Evolutionary conservation across 2,329 filamentous ascomycete genomes (phyloP).

Genomic region (Aspergillus neotritici): DNA sequence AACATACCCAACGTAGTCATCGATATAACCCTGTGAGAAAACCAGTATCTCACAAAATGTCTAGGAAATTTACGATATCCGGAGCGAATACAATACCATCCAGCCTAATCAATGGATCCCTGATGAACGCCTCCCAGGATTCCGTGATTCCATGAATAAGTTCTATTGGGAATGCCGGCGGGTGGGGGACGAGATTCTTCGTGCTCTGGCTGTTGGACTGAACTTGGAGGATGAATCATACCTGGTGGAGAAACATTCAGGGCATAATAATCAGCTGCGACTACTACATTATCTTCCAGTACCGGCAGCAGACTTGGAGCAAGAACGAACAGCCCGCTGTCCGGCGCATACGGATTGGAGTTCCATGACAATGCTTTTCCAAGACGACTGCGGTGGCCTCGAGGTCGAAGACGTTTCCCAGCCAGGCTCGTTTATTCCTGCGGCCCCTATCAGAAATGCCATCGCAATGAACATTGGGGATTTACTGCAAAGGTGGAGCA

Average conservation of each 20-base stretch:
- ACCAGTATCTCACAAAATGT: neutral
- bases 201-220: conserved; percentile 44
- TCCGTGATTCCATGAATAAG: conserved; percentile 43
- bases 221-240: conserved; percentile 43
- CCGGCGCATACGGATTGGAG: conserved; percentile 53
- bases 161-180: conserved; percentile 48
- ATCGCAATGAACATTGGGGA: conserved; percentile 49
- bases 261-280: conserved; percentile 55
- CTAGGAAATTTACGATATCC: conserved; percentile 51
- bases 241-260: conserved; percentile 48
- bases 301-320: conserved; percentile 40
- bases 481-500: conserved; percentile 47
- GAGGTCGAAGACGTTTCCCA: conserved; percentile 44
- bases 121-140: conserved; percentile 41
- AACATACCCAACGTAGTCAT: conserved; percentile 2
- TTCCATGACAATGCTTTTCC: conserved; percentile 50
- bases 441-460: conserved; percentile 35
- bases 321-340: conserved; percentile 43
- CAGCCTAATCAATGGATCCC: conserved; percentile 50
- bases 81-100: conserved; percentile 40
- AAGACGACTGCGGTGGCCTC: conserved; percentile 49
- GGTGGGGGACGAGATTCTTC: conserved; percentile 43
- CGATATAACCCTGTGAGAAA: no score
- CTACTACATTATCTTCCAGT: conserved; percentile 55
- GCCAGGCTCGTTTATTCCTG: conserved; percentile 39